phyloP scores from a whole-genome alignment of 2,329 filamentous ascomycete genomes.

The Venturia oleaginea region DNA sequence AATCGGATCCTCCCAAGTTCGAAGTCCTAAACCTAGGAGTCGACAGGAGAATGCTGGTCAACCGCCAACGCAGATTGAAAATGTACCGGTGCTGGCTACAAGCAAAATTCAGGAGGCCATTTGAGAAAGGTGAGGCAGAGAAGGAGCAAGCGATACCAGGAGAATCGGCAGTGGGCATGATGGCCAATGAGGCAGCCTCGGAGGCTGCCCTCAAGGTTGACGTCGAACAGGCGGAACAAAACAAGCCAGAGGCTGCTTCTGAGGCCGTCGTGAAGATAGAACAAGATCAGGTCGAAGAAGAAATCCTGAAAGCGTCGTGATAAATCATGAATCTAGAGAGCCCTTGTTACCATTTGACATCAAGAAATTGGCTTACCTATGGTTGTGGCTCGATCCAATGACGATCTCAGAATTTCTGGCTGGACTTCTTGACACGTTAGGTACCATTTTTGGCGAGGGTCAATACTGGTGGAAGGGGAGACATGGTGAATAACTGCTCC shows the following conservation, averaged over 20 bases:
- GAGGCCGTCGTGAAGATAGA: not conserved
- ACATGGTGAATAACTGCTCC: too few species aligned
- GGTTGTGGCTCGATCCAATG: not conserved
- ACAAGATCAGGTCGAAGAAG: not conserved
- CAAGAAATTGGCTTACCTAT: not conserved
- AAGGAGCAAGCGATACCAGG: not conserved
- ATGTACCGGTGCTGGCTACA: conserved; percentile 99
- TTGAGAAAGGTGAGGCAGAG: not conserved
- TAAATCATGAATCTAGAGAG: not conserved
- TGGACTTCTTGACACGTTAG: too few species aligned
- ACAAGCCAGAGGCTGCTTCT: not conserved
- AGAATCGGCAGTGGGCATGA: not conserved
- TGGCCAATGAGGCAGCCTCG: conserved; percentile 8
- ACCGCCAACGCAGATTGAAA: conserved; percentile 80
- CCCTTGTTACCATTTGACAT: not conserved
- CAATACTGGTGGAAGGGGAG: too few species aligned
- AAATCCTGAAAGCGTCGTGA: not conserved
- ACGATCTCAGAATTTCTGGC: too few species aligned
- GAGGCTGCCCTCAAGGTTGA: not conserved
- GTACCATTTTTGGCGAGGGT: too few species aligned
- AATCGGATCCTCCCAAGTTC: conserved; percentile 33
- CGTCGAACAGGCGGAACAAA: not conserved
- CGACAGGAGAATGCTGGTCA: conserved; percentile 84
- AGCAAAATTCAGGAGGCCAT: conserved; percentile 63
- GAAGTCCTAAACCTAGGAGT: conserved; percentile 70